Evolutionary conservation across 108 stramenopile genomes (phyloP).

Genomic region (Skeletonema grethae): DNA sequence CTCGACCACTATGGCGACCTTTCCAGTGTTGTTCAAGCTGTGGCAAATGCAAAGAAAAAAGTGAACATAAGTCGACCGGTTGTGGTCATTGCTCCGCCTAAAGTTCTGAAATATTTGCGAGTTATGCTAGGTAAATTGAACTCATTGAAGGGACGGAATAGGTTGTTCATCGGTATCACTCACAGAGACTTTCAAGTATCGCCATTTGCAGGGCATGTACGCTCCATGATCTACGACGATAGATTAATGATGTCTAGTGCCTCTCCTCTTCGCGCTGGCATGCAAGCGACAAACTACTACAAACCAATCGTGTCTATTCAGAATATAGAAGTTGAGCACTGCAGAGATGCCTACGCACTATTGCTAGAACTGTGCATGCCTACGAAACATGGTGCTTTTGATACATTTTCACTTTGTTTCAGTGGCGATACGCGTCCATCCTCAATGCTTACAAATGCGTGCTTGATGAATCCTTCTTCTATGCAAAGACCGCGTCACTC

Average conservation of each 20-base stretch:
- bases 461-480: constrained; percentile 19
- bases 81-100: constrained; percentile 56
- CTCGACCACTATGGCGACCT: constrained; percentile 83
- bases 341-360: constrained; percentile 63
- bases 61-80: constrained; percentile 32
- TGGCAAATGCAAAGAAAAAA: constrained; percentile 31
- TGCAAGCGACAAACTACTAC: constrained; percentile 21
- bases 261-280: constrained; percentile 3
- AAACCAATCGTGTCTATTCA: constrained; percentile 57
- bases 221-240: constrained; percentile 25
- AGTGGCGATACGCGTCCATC: constrained; percentile 85
- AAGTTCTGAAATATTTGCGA: constrained; percentile 52
- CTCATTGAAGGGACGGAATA: constrained; percentile 1
- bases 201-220: constrained; percentile 31
- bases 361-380: constrained; percentile 50
- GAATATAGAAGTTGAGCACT: constrained; percentile 73
- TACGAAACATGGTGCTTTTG: neutral
- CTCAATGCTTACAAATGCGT: constrained; percentile 48
- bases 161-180: constrained; percentile 36
- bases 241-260: constrained; percentile 21
- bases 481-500: constrained; percentile 2
- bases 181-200: constrained; percentile 51
- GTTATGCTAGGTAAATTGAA: constrained; percentile 10
- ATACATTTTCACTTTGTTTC: constrained; percentile 56
- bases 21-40: constrained; percentile 45